These are phyloP conservation scores for Neoboletus subvelutipes DNA, from an alignment of 768 basidiomycete genomes.

Conservation along the genomic window DNA sequence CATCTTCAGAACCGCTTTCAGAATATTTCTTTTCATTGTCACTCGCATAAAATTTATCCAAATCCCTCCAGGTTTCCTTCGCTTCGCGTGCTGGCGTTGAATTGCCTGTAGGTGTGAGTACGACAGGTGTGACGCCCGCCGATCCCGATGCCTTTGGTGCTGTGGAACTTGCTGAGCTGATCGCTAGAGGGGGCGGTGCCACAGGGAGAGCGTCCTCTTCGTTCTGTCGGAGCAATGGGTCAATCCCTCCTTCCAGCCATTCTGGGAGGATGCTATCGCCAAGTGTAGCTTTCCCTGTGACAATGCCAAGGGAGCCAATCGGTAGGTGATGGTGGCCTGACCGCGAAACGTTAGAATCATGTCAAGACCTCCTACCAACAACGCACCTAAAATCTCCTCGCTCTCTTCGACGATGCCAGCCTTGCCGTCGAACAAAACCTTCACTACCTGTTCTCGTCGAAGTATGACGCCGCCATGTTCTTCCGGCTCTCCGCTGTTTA, in stretches of 20 bases:
- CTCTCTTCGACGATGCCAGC: conserved; percentile 40
- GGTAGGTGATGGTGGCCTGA: conserved; percentile 41
- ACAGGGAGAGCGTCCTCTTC: conserved; percentile 48
- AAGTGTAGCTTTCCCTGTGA: conserved; percentile 54
- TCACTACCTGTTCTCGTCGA: conserved; percentile 74
- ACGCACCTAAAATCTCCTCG: conserved; percentile 37
- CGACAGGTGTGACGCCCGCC: conserved; percentile 42
- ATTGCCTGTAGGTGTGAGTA: conserved; percentile 54
- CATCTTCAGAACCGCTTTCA: conserved; percentile 29
- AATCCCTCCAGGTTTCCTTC: conserved; percentile 51
- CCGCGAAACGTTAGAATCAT: conserved; percentile 4
- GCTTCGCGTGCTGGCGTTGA: conserved; percentile 47
- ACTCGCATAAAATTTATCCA: conserved; percentile 75
- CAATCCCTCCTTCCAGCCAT: conserved; percentile 87
- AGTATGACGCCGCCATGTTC: conserved; percentile 72
- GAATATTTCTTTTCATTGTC: conserved; percentile 35
- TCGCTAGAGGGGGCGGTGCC: conserved; percentile 37
- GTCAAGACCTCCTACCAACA: background rate
- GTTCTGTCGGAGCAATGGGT: conserved; percentile 68
- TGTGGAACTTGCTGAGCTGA: conserved; percentile 38
- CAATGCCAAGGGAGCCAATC: conserved; percentile 66
- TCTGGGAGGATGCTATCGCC: conserved; percentile 58
- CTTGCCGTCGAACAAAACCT: conserved; percentile 82
- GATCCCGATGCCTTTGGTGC: conserved; percentile 30
- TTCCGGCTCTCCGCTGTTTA: conserved; percentile 38